Evolutionary conservation across 1,284 basidiomycete species (phyloP).

Genomic region (Tilletiopsis washingtonensis): DNA sequence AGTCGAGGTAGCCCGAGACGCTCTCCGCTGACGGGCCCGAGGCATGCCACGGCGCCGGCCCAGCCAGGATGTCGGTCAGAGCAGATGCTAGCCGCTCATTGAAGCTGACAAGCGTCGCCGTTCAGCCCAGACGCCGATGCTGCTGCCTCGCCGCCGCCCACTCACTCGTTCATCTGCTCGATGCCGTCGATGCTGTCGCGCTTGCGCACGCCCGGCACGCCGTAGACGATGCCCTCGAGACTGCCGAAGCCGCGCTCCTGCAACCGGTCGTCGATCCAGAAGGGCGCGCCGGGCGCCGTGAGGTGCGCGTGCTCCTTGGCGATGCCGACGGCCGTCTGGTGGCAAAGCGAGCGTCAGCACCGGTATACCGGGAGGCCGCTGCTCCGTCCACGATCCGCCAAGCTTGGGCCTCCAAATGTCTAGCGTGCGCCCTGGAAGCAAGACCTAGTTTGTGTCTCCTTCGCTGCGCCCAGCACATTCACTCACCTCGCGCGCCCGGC

Average conservation of each 20-base stretch:
- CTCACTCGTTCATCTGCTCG: constrained; percentile 19
- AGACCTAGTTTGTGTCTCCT: too few species aligned
- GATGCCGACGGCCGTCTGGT: constrained; percentile 12
- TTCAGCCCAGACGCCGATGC: neutral
- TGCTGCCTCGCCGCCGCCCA: neutral
- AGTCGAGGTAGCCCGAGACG: too few species aligned
- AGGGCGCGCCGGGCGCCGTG: neutral
- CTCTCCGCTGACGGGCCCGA: too few species aligned
- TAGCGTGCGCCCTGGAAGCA: too few species aligned
- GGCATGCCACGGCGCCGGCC: neutral
- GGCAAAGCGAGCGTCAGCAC: neutral
- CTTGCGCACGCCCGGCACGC: constrained; percentile 13
- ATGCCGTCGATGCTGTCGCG: constrained; percentile 35
- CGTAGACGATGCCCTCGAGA: constrained; percentile 34
- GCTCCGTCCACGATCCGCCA: neutral
- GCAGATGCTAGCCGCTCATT: constrained; percentile 23
- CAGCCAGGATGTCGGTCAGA: constrained; percentile 29
- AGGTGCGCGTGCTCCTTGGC: constrained; percentile 6
- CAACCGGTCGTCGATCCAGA: constrained; percentile 29
- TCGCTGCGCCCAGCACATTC: too few species aligned
- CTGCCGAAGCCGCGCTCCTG: constrained; percentile 40
- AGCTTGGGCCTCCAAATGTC: too few species aligned
- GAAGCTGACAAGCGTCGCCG: constrained; percentile 5
- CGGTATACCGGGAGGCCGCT: too few species aligned
- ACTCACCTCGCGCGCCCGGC: constrained; percentile 19